Evolutionary conservation across 768 basidiomycete species (phyloP), one percentile per base, ranked within the genome.

Genomic region (Russula earlei): DNA sequence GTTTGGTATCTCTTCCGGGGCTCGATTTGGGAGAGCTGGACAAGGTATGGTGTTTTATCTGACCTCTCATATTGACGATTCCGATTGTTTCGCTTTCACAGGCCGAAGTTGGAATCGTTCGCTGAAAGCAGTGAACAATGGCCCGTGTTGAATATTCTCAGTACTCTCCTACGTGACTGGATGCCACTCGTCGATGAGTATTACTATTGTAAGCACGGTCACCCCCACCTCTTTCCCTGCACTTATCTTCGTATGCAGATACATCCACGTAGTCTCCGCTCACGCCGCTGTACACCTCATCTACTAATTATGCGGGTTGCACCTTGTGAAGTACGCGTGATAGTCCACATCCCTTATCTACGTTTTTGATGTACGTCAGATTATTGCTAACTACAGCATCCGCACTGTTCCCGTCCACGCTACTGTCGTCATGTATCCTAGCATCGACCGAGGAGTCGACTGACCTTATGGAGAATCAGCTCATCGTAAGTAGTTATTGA

Each of bases 171-270:
- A 55, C 83, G 81, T 60, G 89, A 91, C 64, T 92, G 91, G 90
- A 81, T 92, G 60, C 91, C 89, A 19, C 71, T 92, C 67, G 87
- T 92, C 58, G 82, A 92, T 67, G 87, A 88, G 66, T 92, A 92
- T 71, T 84, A 92, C 73, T 92, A 92, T 75, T 92, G 90, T 90
- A 65, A 58, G 90, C 76, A 36, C 24, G n/a, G 36, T 34, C 33
- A 10, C 41, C 20, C 11, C 27, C 27, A 36, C 19, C 2, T 11
- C 17, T 9, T 22, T 10, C 15, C 29, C 15, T 29, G 24, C 19
- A 40, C 33, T 33, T 47, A 41, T 46, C 25, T 20, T 38, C 29
- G n/a, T 56, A 20, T 38, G 43, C 56, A 59, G 56, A 62, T 33
- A 50, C 46, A 29, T 54, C 61, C 52, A 52, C 62, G 47, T 62